phyloP scores from a whole-genome alignment of 768 basidiomycete genomes.

The Tubosaeta sp. region DNA sequence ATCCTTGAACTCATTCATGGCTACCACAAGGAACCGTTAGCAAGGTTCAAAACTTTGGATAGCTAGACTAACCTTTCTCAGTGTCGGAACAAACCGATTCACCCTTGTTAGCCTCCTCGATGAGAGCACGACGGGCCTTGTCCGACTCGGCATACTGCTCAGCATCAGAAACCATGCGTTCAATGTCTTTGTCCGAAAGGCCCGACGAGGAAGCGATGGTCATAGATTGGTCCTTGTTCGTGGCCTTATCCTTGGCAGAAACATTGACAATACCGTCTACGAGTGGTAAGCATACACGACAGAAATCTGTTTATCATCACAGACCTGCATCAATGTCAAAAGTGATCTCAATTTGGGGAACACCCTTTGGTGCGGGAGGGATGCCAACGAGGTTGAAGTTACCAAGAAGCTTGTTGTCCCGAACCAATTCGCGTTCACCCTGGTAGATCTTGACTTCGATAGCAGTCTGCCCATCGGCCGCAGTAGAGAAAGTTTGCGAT shows the following conservation, averaged over 20 bases:
- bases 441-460: conserved; percentile 99
- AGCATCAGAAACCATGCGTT: conserved; percentile 93
- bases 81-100: conserved; percentile 93
- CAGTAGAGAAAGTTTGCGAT: conserved; percentile 97
- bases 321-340: conserved; percentile 95
- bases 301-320: conserved; percentile 10
- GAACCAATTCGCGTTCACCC: conserved; percentile 97
- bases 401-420: conserved; percentile 97
- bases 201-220: conserved; percentile 98
- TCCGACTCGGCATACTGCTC: conserved; percentile 93
- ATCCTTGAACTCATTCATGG: conserved; percentile 97
- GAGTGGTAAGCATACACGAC: neutral
- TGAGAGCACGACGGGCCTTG: conserved; percentile 80
- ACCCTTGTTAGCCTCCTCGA: conserved; percentile 96
- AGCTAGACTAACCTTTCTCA: conserved; percentile 70
- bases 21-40: conserved; percentile 37
- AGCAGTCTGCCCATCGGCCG: conserved; percentile 98
- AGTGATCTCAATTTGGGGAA: conserved; percentile 79
- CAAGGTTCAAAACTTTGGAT: neutral
- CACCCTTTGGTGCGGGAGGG: conserved; percentile 74
- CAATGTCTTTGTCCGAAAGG: conserved; percentile 93
- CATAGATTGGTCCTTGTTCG: conserved; percentile 88
- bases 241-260: conserved; percentile 92
- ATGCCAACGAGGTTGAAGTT: conserved; percentile 99
- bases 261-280: conserved; percentile 96